Conservation (phyloP, 2,329 filamentous ascomycete species). For the Thielaviopsis populi region DNA sequence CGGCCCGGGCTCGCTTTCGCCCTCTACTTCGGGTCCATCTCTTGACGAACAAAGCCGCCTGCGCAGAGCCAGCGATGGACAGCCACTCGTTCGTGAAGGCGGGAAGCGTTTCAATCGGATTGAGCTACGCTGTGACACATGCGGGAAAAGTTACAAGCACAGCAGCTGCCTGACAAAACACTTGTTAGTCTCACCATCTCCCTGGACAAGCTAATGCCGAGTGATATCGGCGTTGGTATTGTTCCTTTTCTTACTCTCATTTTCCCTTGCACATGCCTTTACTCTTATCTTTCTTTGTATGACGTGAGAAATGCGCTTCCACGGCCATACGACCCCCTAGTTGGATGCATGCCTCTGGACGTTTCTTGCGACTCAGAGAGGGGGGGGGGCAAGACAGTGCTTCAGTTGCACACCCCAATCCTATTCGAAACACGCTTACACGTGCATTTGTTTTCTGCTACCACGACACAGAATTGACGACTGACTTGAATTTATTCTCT, state of each 20-base stretch:
- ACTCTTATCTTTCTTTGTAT: neutral
- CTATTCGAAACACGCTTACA: neutral
- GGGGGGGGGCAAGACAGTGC: neutral
- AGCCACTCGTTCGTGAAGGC: constrained; percentile 65
- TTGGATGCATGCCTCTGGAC: neutral
- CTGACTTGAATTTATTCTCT: constrained; percentile 23
- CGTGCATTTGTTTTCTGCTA: neutral
- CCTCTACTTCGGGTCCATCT: constrained; percentile 20
- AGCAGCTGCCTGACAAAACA: constrained; percentile 99
- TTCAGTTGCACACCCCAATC: neutral
- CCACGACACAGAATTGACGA: constrained; percentile 24
- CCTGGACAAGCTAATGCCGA: neutral
- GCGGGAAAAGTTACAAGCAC: constrained; percentile 99
- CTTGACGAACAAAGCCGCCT: constrained; percentile 34
- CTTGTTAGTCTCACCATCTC: constrained; percentile 72
- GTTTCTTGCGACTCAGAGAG: neutral
- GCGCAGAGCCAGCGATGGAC: constrained; percentile 68
- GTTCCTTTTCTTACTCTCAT: neutral
- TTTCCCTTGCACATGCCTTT: neutral
- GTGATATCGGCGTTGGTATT: neutral
- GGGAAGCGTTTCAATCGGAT: constrained; percentile 66
- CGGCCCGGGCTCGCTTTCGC: constrained; percentile 30
- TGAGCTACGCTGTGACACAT: constrained; percentile 92
- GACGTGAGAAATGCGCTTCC: neutral
- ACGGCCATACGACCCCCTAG: neutral